phyloP scores from a whole-genome alignment of 306 rosid genomes.

The Quercus engelmannii region DNA sequence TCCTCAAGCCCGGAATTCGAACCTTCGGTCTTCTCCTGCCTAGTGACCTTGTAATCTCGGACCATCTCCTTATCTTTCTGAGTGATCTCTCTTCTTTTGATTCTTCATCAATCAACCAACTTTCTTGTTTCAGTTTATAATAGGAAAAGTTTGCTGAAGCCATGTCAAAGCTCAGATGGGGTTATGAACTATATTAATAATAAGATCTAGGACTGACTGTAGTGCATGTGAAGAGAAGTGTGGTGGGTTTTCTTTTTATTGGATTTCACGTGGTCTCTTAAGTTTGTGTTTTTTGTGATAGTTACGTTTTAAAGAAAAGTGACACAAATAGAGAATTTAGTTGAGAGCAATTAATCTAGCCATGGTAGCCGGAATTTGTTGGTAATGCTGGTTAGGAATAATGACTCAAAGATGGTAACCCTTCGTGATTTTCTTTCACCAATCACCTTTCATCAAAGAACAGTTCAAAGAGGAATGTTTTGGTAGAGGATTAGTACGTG shows the following conservation, averaged over 20 bases:
- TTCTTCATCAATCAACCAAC: neutral
- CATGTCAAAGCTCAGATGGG: neutral
- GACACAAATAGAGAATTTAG: neutral
- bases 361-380: constrained; percentile 17
- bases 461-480: no score
- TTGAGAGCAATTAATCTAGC: constrained; percentile 20
- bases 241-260: neutral
- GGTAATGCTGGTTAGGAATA: neutral
- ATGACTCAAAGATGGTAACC: neutral
- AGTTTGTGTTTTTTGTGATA: neutral
- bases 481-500: no score
- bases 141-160: constrained; percentile 23
- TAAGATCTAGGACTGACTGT: neutral
- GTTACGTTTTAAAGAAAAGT: neutral
- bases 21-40: constrained; percentile 43
- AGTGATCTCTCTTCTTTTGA: constrained; percentile 14
- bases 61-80: constrained; percentile 36
- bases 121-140: constrained; percentile 30
- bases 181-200: neutral
- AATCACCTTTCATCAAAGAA: no score
- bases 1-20: constrained; percentile 21
- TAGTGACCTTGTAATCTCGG: constrained; percentile 26
- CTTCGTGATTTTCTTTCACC: no score
- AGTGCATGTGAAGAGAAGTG: neutral
- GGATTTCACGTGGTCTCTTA: neutral